Conservation (phyloP, 768 basidiomycete genomes). For the Naganishia vishniacii region DNA sequence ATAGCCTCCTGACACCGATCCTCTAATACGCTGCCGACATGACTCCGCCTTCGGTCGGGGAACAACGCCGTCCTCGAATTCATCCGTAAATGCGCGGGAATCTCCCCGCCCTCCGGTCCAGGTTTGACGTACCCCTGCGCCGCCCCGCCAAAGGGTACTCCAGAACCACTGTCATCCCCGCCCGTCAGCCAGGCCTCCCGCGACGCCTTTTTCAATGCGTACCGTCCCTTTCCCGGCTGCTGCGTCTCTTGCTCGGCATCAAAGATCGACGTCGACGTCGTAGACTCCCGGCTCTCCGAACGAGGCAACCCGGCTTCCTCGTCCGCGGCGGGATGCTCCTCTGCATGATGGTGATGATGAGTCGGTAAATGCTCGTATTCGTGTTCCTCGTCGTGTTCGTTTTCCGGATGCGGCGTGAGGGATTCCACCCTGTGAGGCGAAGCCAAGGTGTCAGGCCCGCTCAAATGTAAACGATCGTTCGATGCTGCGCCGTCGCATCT, state of each 20-base stretch:
- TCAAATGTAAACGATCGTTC: no score
- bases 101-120: background rate
- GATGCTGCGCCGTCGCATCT: no score
- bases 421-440: constrained; percentile 34
- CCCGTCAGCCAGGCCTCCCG: background rate
- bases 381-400: constrained; percentile 1
- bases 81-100: background rate
- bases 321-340: constrained; percentile 27
- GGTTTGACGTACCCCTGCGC: no score
- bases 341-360: constrained; percentile 29
- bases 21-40: background rate
- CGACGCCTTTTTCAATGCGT: background rate
- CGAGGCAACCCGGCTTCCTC: background rate
- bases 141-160: no score
- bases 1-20: constrained; percentile 29
- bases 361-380: constrained; percentile 20
- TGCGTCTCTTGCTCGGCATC: constrained; percentile 11
- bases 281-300: constrained; percentile 31
- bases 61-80: constrained; percentile 24
- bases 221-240: background rate
- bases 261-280: constrained; percentile 24
- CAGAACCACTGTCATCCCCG: no score
- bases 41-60: constrained; percentile 26
- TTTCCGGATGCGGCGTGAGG: constrained; percentile 44
- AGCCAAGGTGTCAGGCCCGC: background rate